A percentile compares a stretch with the other conserved stretches of the same genome.
Evolutionary conservation across 345 rosid genomes (phyloP).

Genomic region (Aurinia saxatilis): DNA sequence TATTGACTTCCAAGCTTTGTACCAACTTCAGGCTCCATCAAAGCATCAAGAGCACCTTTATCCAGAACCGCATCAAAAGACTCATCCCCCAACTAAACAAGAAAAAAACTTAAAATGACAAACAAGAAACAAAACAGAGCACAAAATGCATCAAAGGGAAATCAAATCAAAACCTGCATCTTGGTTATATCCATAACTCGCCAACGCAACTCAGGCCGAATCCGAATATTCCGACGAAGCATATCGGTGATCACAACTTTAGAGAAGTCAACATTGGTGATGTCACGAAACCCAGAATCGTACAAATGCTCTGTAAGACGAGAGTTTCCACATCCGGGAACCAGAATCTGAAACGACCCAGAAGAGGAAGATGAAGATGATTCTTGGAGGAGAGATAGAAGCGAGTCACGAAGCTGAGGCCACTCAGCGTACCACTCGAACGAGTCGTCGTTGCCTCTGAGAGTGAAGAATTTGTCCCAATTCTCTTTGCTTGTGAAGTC

Average conservation of each 20-base stretch:
- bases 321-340: conserved; percentile 92
- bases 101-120: neutral
- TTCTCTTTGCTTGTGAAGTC: conserved; percentile 98
- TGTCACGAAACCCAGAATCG: conserved; percentile 62
- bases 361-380: conserved; percentile 12
- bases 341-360: conserved; percentile 51
- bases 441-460: conserved; percentile 68
- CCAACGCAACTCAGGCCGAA: conserved; percentile 77
- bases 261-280: conserved; percentile 83
- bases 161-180: conserved; percentile 55
- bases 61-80: conserved; percentile 66
- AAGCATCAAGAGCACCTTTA: conserved; percentile 97
- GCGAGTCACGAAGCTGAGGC: conserved; percentile 63
- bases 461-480: conserved; percentile 89
- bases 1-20: conserved; percentile 62
- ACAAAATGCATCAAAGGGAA: neutral
- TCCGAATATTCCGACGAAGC: conserved; percentile 75
- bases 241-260: conserved; percentile 84
- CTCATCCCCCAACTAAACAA: conserved; percentile 49
- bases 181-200: conserved; percentile 88
- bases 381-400: conserved; percentile 45
- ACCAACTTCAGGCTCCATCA: conserved; percentile 91
- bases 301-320: conserved; percentile 76
- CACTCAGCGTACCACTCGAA: conserved; percentile 99
- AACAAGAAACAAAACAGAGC: conserved; percentile 12